A percentile compares a stretch with the other conserved stretches of the same genome.
Evolutionary conservation across 78 protist genomes (phyloP).

Genomic region (Pigoraptor vietnamica): DNA sequence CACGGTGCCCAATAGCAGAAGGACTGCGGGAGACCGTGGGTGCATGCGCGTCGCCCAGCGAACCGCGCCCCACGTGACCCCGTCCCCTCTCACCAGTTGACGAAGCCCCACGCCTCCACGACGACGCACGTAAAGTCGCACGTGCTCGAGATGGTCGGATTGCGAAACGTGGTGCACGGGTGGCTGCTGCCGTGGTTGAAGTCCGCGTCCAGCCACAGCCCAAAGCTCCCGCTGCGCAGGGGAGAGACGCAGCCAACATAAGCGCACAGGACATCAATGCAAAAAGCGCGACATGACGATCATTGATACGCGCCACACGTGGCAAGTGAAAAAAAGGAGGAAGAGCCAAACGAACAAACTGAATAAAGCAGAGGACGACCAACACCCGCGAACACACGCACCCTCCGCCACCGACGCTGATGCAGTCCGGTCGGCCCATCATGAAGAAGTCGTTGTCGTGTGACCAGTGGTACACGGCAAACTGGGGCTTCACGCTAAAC

Average conservation of each 20-base stretch:
- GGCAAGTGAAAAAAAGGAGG: not conserved
- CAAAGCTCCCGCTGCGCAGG: not conserved
- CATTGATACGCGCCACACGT: no score
- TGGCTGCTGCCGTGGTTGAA: not conserved
- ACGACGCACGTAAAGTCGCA: not conserved
- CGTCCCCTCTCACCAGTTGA: not conserved
- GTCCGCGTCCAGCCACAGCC: not conserved
- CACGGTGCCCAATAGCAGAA: no score
- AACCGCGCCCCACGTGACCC: no score
- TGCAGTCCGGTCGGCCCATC: not conserved
- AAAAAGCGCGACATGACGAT: no score
- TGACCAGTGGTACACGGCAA: not conserved
- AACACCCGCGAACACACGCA: not conserved
- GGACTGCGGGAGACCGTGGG: no score
- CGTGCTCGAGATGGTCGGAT: not conserved
- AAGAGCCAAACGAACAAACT: not conserved
- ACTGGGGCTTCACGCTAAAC: not conserved
- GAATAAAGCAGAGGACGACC: not conserved
- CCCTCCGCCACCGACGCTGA: not conserved
- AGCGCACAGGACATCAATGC: no score
- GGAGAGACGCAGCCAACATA: no score
- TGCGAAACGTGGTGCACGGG: not conserved
- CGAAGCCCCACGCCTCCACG: not conserved
- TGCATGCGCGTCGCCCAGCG: no score
- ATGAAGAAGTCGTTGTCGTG: not conserved